Base-by-base conservation (phyloP, 371 early-diverging fungal genomes). In the Chytridium lagenaria region DNA sequence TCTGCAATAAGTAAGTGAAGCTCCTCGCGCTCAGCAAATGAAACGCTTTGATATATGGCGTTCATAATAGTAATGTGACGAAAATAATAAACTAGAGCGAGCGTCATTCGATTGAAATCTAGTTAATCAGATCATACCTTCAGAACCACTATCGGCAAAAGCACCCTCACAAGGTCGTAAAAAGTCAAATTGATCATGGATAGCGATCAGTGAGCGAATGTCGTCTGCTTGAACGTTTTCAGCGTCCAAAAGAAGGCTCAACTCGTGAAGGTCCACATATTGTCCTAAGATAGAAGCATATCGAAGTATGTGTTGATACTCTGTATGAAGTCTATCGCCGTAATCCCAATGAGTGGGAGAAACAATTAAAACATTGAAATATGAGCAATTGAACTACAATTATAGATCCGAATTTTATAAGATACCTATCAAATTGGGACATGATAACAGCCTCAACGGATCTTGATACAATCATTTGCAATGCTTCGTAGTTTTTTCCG, bases 31-130 rank as follows among this genome's bases (percentile, higher is more conserved):
- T 44, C 44, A 44, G 12, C 19, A 44, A 12, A 44, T 12, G 44
- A 7, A 44, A 44, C 19, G 44, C 44, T 57, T 10, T 57, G 15
- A 57, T n/a, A 57, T 7, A 57, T 57, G 12, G 57, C 57, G 31
- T 57, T 57, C 57, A 57, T 57, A 57, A 57, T 57, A n/a, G 7
- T n/a, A 23, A 57, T 57, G 23, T 57, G 57, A 30, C 57, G 57
- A 23, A 57, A 57, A 57, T 49, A 49, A 49, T 49, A 49, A 12
- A n/a, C 50, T 12, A n/a, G n/a, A n/a, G n/a, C n/a, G n/a, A n/a
- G n/a, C n/a, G 44, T 19, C 44, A 44, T 44, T 19, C 44, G 7
- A 44, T 44, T 19, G 12, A 19, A 7, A 7, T 44, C 44, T 12
- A 44, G 7, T 19, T 12, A 12, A 19, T 44, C 44, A 12, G 12